Evolutionary conservation across 495 filamentous ascomycete species (phyloP).

Genomic region (Tuber melanosporum): DNA sequence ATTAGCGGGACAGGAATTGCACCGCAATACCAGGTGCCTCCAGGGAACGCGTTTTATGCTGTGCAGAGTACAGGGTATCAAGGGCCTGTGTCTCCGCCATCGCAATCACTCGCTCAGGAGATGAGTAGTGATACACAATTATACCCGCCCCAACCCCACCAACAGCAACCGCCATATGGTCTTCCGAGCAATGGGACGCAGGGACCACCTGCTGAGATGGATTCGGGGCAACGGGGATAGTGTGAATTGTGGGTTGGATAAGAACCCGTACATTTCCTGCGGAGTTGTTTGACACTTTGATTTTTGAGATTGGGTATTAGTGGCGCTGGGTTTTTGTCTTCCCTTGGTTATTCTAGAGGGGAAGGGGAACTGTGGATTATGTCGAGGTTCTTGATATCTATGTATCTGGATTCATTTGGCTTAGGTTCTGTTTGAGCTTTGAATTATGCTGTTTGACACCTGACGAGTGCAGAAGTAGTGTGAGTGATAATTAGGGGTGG

Average conservation of each 20-base stretch:
- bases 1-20: background rate
- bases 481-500: background rate
- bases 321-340: background rate
- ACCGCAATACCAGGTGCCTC: background rate
- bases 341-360: background rate
- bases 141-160: background rate
- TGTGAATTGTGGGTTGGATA: background rate
- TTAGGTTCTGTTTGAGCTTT: background rate
- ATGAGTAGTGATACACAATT: background rate
- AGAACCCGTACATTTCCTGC: background rate
- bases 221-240: background rate
- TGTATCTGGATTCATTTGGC: background rate
- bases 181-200: background rate
- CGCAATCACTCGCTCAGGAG: background rate
- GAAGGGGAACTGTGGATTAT: background rate
- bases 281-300: background rate
- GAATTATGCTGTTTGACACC: background rate
- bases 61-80: background rate
- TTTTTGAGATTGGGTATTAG: background rate
- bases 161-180: background rate
- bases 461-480: background rate
- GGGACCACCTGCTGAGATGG: background rate
- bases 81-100: background rate
- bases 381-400: background rate
- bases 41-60: background rate